Evolutionary conservation across 306 rosid genomes (phyloP).

Genomic region (Betula pendula): DNA sequence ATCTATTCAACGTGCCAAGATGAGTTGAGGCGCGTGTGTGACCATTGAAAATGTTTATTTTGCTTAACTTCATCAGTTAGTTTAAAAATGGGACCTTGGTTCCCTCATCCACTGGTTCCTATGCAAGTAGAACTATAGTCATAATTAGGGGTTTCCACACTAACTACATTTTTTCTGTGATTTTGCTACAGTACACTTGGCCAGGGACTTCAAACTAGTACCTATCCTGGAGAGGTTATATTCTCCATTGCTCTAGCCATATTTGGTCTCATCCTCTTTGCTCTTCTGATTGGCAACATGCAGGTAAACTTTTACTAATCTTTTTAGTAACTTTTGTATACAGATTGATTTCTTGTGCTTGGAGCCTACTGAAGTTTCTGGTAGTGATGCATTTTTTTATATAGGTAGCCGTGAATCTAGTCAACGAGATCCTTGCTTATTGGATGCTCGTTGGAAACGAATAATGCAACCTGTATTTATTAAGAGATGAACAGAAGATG

Average conservation of each 20-base stretch:
- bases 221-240: conserved; percentile 87
- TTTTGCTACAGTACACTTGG: conserved; percentile 83
- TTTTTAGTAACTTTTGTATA: not conserved
- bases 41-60: not conserved
- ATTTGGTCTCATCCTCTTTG: conserved; percentile 91
- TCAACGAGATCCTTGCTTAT: not conserved
- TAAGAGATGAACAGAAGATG: not conserved
- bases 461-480: not conserved
- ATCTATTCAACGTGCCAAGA: not conserved
- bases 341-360: not conserved
- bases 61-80: not conserved
- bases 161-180: conserved; percentile 24
- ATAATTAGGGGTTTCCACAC: not conserved
- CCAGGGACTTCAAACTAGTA: conserved; percentile 95
- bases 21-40: not conserved
- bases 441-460: not conserved
- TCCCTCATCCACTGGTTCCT: not conserved
- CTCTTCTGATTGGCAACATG: conserved; percentile 98
- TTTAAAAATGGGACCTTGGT: not conserved
- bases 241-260: conserved; percentile 92
- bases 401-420: not conserved
- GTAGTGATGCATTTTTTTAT: not conserved
- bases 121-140: not conserved
- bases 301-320: conserved; percentile 60
- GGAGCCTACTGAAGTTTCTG: not conserved